Conservation (phyloP, 2,329 filamentous ascomycete species). For the Ceratocystis eucalypticola region DNA sequence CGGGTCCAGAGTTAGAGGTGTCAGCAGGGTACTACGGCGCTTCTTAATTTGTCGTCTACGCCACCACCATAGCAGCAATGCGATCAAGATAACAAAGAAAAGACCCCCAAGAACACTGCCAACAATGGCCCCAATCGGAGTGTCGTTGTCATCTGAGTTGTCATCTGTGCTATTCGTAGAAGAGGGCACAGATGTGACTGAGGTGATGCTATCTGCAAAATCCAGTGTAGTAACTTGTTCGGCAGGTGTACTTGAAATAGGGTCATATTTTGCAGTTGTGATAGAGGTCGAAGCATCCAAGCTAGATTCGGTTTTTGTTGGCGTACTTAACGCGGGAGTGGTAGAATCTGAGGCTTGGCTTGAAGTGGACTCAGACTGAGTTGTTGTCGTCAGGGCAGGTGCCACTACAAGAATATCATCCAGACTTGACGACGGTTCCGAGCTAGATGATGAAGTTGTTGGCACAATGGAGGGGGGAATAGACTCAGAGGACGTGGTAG, state of each 20-base stretch:
- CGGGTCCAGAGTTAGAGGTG: constrained; percentile 32
- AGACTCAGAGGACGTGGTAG: background rate
- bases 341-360: background rate
- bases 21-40: constrained; percentile 37
- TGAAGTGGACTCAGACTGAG: background rate
- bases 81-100: constrained; percentile 33
- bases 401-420: background rate
- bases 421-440: background rate
- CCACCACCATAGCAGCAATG: constrained; percentile 39
- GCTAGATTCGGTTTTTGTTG: background rate
- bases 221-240: constrained; percentile 9
- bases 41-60: constrained; percentile 31
- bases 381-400: constrained; percentile 7
- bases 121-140: constrained; percentile 33
- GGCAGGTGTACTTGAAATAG: constrained; percentile 6
- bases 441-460: constrained; percentile 1
- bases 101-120: constrained; percentile 40
- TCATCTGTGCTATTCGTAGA: background rate
- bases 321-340: background rate
- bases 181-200: background rate
- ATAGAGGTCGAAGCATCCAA: background rate
- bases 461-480: background rate
- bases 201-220: constrained; percentile 9
- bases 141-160: constrained; percentile 21
- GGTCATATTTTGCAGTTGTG: background rate